phyloP scores from a whole-genome alignment of 2,329 filamentous ascomycete genomes.

The Juglanconis juglandina region DNA sequence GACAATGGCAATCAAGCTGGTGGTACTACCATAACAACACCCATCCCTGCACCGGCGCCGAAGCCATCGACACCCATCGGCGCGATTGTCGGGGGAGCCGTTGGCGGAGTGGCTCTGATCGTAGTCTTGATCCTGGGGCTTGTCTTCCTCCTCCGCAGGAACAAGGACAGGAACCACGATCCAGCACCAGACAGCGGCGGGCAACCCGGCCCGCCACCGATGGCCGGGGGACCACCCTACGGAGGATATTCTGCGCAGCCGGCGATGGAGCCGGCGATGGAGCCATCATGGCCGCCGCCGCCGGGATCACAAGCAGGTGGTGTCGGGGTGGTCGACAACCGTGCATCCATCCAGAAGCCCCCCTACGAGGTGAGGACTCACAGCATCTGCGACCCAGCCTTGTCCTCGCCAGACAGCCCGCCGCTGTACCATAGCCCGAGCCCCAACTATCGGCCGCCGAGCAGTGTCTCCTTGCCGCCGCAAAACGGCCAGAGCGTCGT shows the following conservation, averaged over 20 bases:
- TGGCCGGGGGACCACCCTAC: neutral
- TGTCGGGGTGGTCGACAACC: neutral
- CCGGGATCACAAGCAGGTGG: neutral
- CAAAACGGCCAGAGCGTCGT: neutral
- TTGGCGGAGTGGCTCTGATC: constrained; percentile 28
- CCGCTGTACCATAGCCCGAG: constrained; percentile 13
- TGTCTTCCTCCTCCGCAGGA: constrained; percentile 29
- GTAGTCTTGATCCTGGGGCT: constrained; percentile 26
- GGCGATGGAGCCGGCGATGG: neutral
- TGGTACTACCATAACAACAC: neutral
- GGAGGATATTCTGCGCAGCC: neutral
- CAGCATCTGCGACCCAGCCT: constrained; percentile 13
- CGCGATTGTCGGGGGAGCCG: constrained; percentile 31
- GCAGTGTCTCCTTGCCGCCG: constrained; percentile 2
- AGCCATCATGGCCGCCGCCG: constrained; percentile 7
- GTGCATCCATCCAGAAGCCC: constrained; percentile 15
- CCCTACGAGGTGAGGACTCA: constrained; percentile 7
- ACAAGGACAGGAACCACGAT: constrained; percentile 20
- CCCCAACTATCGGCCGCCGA: constrained; percentile 3
- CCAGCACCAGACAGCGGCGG: neutral
- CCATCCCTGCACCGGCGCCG: neutral
- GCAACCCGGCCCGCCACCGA: neutral
- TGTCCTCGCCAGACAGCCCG: constrained; percentile 21
- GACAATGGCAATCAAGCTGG: neutral
- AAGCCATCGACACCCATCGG: constrained; percentile 21